These are phyloP conservation scores for Galerina marginata DNA, from an alignment of 768 basidiomycete genomes.

Conservation along the genomic window DNA sequence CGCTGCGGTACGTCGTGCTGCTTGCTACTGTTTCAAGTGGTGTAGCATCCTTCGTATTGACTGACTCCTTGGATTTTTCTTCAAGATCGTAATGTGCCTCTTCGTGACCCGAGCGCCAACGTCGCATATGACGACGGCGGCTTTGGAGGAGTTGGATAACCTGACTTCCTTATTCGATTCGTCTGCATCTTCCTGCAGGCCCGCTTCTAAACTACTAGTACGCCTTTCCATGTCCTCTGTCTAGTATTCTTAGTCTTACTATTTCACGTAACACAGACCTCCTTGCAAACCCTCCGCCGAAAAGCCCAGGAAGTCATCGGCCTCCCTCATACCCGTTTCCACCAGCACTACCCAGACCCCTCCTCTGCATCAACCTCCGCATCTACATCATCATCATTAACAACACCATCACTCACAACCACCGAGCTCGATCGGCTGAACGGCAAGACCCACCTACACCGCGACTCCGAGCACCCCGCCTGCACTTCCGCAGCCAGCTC, in stretches of 20 bases:
- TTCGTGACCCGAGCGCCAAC: constrained; percentile 54
- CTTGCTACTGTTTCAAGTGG: not conserved
- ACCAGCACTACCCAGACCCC: constrained; percentile 9
- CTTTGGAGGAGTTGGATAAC: constrained; percentile 53
- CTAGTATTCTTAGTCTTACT: not conserved
- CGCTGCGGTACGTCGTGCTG: constrained; percentile 55
- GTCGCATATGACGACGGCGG: constrained; percentile 51
- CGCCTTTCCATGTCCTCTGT: constrained; percentile 15
- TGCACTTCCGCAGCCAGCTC: constrained; percentile 10
- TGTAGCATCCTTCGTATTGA: too few relatives aligned
- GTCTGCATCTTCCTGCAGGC: constrained; percentile 47
- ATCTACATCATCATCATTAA: constrained; percentile 17
- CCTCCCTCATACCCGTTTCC: constrained; percentile 23
- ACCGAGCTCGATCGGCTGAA: constrained; percentile 61
- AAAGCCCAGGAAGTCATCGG: constrained; percentile 51
- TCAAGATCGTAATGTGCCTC: constrained; percentile 64
- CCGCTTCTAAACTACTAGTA: constrained; percentile 53
- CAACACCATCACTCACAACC: constrained; percentile 30
- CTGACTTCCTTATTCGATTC: constrained; percentile 51
- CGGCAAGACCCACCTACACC: constrained; percentile 50
- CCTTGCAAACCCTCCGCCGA: constrained; percentile 44
- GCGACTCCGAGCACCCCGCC: constrained; percentile 13
- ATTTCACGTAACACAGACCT: not conserved
- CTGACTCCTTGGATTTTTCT: not conserved
- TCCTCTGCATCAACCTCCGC: not conserved